These are phyloP conservation scores for Raphanus hybrid DNA, from an alignment of 441 rosid species.

Conservation along the genomic window DNA sequence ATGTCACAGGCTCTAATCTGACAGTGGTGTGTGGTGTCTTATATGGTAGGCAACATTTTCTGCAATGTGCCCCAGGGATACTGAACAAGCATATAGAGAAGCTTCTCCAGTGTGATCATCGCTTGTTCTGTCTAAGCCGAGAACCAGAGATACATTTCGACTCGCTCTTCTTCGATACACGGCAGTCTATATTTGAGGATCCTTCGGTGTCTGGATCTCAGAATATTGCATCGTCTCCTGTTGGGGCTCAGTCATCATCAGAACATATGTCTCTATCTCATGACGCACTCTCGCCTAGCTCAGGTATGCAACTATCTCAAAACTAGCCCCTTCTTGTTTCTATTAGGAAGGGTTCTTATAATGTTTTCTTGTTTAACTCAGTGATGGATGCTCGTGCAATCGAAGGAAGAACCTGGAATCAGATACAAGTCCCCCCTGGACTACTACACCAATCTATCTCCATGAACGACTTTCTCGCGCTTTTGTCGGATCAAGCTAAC, in stretches of 20 bases:
- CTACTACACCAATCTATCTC: conserved; percentile 80
- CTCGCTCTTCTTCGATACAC: conserved; percentile 69
- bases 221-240: conserved; percentile 60
- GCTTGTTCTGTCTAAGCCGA: conserved; percentile 71
- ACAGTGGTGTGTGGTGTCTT: not conserved
- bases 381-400: conserved; percentile 66
- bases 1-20: not conserved
- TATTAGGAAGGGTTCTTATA: not conserved
- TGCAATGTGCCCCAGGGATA: conserved; percentile 76
- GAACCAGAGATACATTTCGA: conserved; percentile 71
- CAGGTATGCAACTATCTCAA: conserved; percentile 39
- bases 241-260: conserved; percentile 66
- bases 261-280: conserved; percentile 58
- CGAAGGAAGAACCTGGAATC: conserved; percentile 74
- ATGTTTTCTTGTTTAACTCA: conserved; percentile 4
- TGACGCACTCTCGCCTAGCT: conserved; percentile 79
- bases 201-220: conserved; percentile 52
- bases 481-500: conserved; percentile 59
- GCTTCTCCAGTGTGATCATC: conserved; percentile 87
- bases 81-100: conserved; percentile 82
- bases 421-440: conserved; percentile 76
- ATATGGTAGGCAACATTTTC: conserved; percentile 72
- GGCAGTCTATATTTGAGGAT: conserved; percentile 60
- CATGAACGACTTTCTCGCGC: conserved; percentile 71
- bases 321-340: not conserved